Evolutionary conservation across 805 yeast species (phyloP), one percentile per base, ranked within the genome.

Genomic region (Sungouiella blattae): DNA sequence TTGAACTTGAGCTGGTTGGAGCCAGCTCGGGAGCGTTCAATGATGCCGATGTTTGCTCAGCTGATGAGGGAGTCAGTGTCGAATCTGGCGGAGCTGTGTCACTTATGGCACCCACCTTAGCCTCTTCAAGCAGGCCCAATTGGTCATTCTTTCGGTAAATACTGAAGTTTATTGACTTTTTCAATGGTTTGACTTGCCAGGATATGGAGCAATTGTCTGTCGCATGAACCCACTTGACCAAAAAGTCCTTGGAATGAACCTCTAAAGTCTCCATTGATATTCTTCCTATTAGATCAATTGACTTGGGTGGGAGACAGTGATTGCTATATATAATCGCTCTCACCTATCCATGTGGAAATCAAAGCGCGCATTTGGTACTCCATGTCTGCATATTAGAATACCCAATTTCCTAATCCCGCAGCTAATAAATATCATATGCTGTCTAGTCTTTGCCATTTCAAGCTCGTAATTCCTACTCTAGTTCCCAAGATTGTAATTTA

Each of bases 161-260:
- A 13, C 67, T 60, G 38, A 68, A 62, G 39, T 62, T 66, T 40
- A 68, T 59, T 11, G 71, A 65, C 42, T 57, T 62, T 39, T 63
- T 66, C 36, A 82, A 57, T 1, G 98, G 97, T 50, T 80, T 82
- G 34, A 88, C 71, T 53, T 83, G 89, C 84, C 93, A 91, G 42
- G 75, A 75, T 28, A 91, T 74, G 13, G 69, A 57, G 20, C 81
- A 73, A 39, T 78, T 74, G 26, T 77, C 83, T 0, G 85, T 83
- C 5, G 85, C 84, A 43, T 79, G 75, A 36, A 89, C 79, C 98
- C 98, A 93, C 49, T 91, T 87, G 52, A 89, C 85, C 43, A 88
- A 77, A 52, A 86, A 91, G 38, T 93, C 83, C 58, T 87, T 84
- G 32, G 94, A 80, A 50, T 89, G 95, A 16, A 93, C 78, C 60